Evolutionary conservation across 805 yeast species (phyloP).

Genomic region (Kodamaea lidongshanica): DNA sequence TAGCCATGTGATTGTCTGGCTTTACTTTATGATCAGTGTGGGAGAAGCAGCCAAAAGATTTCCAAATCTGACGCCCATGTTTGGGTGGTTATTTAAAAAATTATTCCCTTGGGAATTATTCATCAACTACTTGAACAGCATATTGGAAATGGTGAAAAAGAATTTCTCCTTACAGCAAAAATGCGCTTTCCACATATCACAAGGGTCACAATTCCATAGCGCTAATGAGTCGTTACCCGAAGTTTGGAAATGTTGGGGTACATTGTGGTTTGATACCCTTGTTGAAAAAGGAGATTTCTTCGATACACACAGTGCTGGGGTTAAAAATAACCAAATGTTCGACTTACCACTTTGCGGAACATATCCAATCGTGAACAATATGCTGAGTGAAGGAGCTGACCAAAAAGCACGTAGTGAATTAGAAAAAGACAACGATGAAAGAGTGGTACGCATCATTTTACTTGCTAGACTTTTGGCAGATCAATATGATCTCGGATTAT

Average conservation of each 20-base stretch:
- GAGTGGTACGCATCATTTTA: conserved; percentile 47
- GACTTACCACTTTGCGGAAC: conserved; percentile 66
- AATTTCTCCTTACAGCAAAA: conserved; percentile 17
- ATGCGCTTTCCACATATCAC: conserved; percentile 11
- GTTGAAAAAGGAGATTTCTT: conserved; percentile 47
- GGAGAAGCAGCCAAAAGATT: conserved; percentile 47
- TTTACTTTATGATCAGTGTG: conserved; percentile 61
- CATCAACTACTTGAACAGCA: conserved; percentile 56
- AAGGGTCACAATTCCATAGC: conserved; percentile 43
- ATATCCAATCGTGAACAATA: conserved; percentile 21
- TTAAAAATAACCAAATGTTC: conserved; percentile 46
- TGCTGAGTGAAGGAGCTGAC: conserved; percentile 6
- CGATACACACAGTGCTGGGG: conserved; percentile 48
- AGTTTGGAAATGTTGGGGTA: conserved; percentile 83
- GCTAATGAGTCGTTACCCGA: conserved; percentile 63
- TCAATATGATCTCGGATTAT: conserved; percentile 48
- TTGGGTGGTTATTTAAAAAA: conserved; percentile 46
- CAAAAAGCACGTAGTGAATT: conserved; percentile 17
- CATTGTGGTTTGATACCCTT: conserved; percentile 68
- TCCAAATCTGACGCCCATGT: conserved; percentile 43
- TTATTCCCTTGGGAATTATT: conserved; percentile 67
- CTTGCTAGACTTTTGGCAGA: conserved; percentile 49
- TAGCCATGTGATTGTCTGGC: conserved; percentile 72
- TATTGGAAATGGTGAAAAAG: conserved; percentile 33
- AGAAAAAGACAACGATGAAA: conserved; percentile 42